Evolutionary conservation across 306 rosid species (phyloP).

Genomic region (Trifolium pratense): DNA sequence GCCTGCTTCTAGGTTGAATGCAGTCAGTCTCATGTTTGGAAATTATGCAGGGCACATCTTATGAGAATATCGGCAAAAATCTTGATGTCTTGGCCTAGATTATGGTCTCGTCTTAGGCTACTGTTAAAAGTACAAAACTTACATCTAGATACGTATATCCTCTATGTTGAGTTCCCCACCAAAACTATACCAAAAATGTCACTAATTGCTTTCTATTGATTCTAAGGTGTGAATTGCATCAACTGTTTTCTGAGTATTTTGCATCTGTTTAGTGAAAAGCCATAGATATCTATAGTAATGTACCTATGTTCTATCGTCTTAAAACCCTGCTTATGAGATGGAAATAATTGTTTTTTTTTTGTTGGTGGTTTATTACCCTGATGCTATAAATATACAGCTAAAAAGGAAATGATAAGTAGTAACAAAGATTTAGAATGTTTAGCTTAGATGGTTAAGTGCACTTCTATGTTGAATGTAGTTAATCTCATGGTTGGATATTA

Average conservation of each 20-base stretch:
- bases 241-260: background rate
- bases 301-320: background rate
- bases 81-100: background rate
- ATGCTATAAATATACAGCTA: background rate
- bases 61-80: conserved; percentile 59
- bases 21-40: conserved; percentile 41
- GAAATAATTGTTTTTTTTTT: background rate
- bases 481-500: conserved; percentile 40
- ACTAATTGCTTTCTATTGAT: background rate
- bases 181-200: background rate
- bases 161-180: background rate
- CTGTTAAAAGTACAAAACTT: background rate
- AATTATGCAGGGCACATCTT: conserved; percentile 78
- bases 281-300: background rate
- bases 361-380: background rate
- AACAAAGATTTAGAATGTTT: background rate
- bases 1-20: conserved; percentile 25
- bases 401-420: conserved; percentile 10
- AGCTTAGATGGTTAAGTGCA: conserved; percentile 30
- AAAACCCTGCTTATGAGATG: background rate
- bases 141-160: background rate
- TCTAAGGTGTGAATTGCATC: background rate
- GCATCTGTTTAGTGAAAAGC: background rate
- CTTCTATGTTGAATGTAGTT: conserved; percentile 35
- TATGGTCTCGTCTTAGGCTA: background rate